phyloP scores from a whole-genome alignment of 768 basidiomycete genomes.

The Clitopilus passeckerianus region DNA sequence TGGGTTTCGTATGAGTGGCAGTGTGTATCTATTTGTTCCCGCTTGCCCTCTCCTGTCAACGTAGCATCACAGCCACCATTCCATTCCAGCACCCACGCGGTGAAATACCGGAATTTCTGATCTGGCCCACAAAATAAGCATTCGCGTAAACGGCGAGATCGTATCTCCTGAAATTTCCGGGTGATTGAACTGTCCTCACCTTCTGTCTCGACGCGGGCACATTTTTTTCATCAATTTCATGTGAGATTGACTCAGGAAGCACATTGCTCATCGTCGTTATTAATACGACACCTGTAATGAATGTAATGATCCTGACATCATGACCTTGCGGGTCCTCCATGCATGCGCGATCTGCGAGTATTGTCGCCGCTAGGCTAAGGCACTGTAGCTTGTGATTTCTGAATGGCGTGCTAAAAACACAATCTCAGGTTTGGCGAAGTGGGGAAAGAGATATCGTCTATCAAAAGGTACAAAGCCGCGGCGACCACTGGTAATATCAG shows the following conservation, averaged over 20 bases:
- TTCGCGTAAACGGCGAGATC: background rate
- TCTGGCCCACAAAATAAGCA: background rate
- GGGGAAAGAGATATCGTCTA: no score
- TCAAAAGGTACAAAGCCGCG: background rate
- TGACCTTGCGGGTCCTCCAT: background rate
- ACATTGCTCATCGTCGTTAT: no score
- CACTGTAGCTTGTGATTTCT: no score
- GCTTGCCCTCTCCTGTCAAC: background rate
- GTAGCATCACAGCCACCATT: background rate
- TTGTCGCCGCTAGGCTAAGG: no score
- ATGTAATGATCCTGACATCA: background rate
- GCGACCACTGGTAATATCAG: background rate
- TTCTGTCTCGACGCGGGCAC: no score
- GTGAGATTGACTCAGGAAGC: no score
- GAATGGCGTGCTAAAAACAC: no score
- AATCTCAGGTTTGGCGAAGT: no score
- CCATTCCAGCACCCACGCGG: background rate
- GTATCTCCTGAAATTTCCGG: conserved; percentile 1
- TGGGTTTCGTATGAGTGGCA: background rate
- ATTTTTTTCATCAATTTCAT: no score
- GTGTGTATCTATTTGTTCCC: background rate
- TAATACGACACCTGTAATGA: background rate
- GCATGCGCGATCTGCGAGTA: background rate
- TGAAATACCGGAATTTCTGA: background rate
- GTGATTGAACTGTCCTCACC: background rate